Percentiles rank a stretch among this genome's conserved stretches.
Evolutionary conservation across 2,329 filamentous ascomycete genomes (phyloP).

Genomic region (Alternaria metachromatica): DNA sequence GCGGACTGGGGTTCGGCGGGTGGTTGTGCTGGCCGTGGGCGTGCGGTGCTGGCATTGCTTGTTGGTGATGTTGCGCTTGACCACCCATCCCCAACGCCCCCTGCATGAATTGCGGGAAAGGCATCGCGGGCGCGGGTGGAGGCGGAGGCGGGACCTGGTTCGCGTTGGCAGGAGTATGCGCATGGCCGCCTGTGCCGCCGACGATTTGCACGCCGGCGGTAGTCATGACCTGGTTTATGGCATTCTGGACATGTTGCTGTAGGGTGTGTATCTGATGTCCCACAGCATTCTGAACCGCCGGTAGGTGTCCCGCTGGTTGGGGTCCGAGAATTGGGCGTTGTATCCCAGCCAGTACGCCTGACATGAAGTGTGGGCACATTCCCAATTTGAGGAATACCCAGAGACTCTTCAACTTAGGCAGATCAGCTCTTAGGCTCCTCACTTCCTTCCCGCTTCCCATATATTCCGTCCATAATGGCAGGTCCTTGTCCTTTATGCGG

Average conservation of each 20-base stretch:
- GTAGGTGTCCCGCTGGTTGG: slow-evolving; percentile 15
- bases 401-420: slow-evolving; percentile 45
- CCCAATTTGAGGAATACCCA: slow-evolving; percentile 45
- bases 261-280: slow-evolving; percentile 35
- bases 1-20: slow-evolving; percentile 16
- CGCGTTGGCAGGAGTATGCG: slow-evolving; percentile 2
- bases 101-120: slow-evolving; percentile 32
- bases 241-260: slow-evolving; percentile 34
- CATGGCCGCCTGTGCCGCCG: slow-evolving; percentile 2
- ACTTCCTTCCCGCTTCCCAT: slow-evolving; percentile 38
- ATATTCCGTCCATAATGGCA: slow-evolving; percentile 47
- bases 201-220: slow-evolving; percentile 14
- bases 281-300: slow-evolving; percentile 33
- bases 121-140: slow-evolving; percentile 28
- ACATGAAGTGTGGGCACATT: slow-evolving; percentile 18
- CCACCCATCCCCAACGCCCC: slow-evolving; percentile 4
- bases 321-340: not conserved
- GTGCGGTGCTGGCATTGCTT: slow-evolving; percentile 7
- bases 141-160: slow-evolving; percentile 19
- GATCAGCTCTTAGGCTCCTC: slow-evolving; percentile 41
- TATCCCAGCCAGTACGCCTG: slow-evolving; percentile 11
- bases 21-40: slow-evolving; percentile 18
- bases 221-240: slow-evolving; percentile 21
- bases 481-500: slow-evolving; percentile 46
- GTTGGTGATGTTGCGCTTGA: slow-evolving; percentile 4